Evolutionary conservation across 179 eudicot species (phyloP), one percentile per base, ranked within the genome.

Genomic region (Nepenthes alata): DNA sequence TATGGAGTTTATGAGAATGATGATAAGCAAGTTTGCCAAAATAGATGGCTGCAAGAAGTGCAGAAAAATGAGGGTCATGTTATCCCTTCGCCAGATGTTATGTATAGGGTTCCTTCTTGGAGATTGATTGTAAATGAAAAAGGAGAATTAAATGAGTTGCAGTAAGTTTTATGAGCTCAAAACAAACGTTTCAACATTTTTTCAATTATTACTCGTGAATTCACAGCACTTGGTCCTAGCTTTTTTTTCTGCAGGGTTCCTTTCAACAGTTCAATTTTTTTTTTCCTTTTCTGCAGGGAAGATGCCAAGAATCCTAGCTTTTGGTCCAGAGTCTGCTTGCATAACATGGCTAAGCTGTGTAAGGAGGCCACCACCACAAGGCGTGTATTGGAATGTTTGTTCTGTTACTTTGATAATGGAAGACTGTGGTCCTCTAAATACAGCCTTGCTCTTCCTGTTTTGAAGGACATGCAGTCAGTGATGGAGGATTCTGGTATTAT

Each of bases 341-440:
- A 81, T 59, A 94, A 94, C 77, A 94, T 94, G 99, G 97, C 99
- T 67, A 85, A 78, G 73, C 75, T 94, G 47, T 96, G 86, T 64
- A 91, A 83, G 75, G 99, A 94, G 75, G 95, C 88, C 11, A 82
- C 99, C 44, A 91, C 97, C 67, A 83, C 84, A 73, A 87, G 99
- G 55, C 97, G 91, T 60, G 87, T 91, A 49, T 72, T 91, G 35
- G 99, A 94, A 75, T 84, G 91, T 55, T 74, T 94, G 69, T 91
- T 94, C 66, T 89, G 97, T 38, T 84, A 82, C 63, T 91, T 94
- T 61, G 96, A 90, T 76, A 74, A 73, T 65, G 91, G 81, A 67
- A 80, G 81, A 70, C 45, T 78, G 45, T 90, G 98, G 98, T 75
- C 93, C 54, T 58, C 78, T 13, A 67, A 82, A 69, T 66, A 78